Percentiles rank a stretch among this genome's conserved stretches.
phyloP scores from a whole-genome alignment of 768 basidiomycete genomes.

The Multifurca ochricompacta region DNA sequence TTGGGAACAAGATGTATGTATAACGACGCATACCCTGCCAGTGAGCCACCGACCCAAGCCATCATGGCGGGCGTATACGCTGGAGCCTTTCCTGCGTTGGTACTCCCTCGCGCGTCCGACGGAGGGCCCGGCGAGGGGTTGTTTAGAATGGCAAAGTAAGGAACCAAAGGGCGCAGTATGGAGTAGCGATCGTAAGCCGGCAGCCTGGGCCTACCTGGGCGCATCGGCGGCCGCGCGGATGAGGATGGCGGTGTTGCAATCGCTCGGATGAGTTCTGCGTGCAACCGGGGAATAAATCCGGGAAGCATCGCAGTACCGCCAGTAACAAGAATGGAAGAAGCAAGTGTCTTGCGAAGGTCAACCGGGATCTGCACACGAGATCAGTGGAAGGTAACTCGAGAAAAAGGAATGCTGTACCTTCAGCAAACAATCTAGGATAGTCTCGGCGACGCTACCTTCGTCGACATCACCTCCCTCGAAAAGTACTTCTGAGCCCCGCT shows the following conservation, averaged over 20 bases:
- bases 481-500: constrained; percentile 82
- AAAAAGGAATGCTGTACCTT: constrained; percentile 44
- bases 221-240: constrained; percentile 30
- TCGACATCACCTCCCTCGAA: constrained; percentile 89
- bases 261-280: constrained; percentile 61
- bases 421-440: constrained; percentile 68
- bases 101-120: constrained; percentile 41
- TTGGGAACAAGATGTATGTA: neutral
- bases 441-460: constrained; percentile 75
- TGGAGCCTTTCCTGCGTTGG: constrained; percentile 77
- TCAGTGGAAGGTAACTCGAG: constrained; percentile 10
- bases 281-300: constrained; percentile 87
- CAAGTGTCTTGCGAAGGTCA: constrained; percentile 80
- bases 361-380: constrained; percentile 58
- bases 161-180: constrained; percentile 58
- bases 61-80: constrained; percentile 76
- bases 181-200: constrained; percentile 70
- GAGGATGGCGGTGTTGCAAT: constrained; percentile 37
- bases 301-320: constrained; percentile 92
- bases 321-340: constrained; percentile 74
- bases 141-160: constrained; percentile 77
- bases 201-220: constrained; percentile 33
- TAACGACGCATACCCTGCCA: constrained; percentile 65
- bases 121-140: constrained; percentile 57
- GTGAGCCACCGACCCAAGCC: constrained; percentile 89